Conservation (phyloP, 2,329 filamentous ascomycete genomes). For the Diaporthe vexans region DNA sequence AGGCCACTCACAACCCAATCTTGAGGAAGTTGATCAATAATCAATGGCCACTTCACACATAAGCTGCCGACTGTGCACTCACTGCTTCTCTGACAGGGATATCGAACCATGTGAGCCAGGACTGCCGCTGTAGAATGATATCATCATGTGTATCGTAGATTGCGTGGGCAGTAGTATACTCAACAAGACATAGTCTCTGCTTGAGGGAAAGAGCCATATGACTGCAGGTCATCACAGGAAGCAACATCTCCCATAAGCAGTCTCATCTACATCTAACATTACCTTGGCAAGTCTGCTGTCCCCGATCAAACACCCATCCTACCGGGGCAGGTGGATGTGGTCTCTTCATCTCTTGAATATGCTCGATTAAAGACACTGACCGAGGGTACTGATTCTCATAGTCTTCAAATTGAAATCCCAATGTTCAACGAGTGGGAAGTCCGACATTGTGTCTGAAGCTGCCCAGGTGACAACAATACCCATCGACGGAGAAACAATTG, state of each 20-base stretch:
- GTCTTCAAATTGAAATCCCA: too few species aligned
- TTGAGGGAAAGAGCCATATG: neutral
- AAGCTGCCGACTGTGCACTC: neutral
- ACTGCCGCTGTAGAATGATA: neutral
- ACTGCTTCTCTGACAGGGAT: neutral
- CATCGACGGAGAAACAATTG: neutral
- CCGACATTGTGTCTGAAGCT: neutral
- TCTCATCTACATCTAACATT: neutral
- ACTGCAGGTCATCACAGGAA: neutral
- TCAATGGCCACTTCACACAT: neutral
- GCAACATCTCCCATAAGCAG: neutral
- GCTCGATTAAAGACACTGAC: too few species aligned
- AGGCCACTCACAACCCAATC: neutral
- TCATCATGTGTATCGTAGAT: neutral
- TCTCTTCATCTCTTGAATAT: too few species aligned
- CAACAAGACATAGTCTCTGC: neutral
- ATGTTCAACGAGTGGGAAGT: neutral
- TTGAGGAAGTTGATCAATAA: neutral
- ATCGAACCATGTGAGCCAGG: neutral
- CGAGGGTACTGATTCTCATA: too few species aligned
- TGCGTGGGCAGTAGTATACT: neutral
- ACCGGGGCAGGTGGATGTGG: too few species aligned
- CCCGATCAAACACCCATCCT: too few species aligned
- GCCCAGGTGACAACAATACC: neutral
- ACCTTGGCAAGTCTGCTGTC: neutral